Conservation (phyloP, 805 yeast species). For the Myxozyma melibiosi region DNA sequence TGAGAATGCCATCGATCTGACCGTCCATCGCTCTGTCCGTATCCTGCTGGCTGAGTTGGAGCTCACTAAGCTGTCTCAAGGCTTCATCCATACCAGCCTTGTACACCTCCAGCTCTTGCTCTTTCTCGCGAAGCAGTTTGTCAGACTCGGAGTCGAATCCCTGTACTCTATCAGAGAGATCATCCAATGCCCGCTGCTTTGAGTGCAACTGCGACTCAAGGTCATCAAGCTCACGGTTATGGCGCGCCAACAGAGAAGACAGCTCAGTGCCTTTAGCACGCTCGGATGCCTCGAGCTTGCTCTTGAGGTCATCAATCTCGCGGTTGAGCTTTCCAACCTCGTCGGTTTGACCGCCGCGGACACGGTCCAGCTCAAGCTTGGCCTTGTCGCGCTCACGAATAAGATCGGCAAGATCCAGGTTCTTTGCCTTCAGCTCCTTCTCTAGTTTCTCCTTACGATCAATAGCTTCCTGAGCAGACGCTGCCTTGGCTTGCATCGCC, state of each 20-base stretch:
- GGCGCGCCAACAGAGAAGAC: slow-evolving; percentile 59
- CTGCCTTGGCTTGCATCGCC: slow-evolving; percentile 61
- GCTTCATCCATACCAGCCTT: slow-evolving; percentile 70
- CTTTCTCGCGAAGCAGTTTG: slow-evolving; percentile 62
- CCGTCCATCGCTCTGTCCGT: slow-evolving; percentile 58
- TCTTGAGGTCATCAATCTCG: slow-evolving; percentile 62
- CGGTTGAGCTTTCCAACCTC: slow-evolving; percentile 68
- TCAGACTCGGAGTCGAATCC: slow-evolving; percentile 43
- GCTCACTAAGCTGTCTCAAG: slow-evolving; percentile 57
- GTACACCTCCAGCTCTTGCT: slow-evolving; percentile 77
- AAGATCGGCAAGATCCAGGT: slow-evolving; percentile 82
- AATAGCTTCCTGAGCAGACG: slow-evolving; percentile 86
- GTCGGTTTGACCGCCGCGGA: slow-evolving; percentile 62
- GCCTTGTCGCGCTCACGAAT: slow-evolving; percentile 90
- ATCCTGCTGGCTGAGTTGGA: slow-evolving; percentile 47
- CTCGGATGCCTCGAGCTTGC: slow-evolving; percentile 60
- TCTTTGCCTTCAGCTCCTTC: slow-evolving; percentile 78
- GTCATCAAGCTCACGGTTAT: slow-evolving; percentile 61
- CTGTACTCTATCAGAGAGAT: slow-evolving; percentile 34
- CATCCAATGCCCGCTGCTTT: slow-evolving; percentile 41
- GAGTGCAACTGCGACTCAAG: slow-evolving; percentile 47
- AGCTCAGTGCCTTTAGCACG: slow-evolving; percentile 65
- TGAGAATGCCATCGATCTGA: slow-evolving; percentile 57
- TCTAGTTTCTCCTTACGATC: slow-evolving; percentile 80
- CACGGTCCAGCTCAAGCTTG: slow-evolving; percentile 68